A percentile compares a stretch with the other conserved stretches of the same genome.
Conservation (phyloP, 352 stramenopile genomes). For the Hyaloperonospora brassicae region DNA sequence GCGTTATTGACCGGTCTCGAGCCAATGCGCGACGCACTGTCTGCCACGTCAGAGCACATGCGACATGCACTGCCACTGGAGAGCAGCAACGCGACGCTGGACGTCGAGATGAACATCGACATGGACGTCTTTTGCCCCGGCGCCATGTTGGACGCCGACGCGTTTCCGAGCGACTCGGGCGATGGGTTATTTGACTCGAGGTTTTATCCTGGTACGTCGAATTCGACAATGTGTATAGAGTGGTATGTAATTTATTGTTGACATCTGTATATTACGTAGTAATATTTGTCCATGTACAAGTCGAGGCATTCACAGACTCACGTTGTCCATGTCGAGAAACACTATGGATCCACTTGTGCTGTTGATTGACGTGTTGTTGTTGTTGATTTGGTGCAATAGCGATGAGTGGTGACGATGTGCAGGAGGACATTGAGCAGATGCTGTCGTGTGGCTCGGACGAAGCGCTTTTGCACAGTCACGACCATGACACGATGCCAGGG, state of each 20-base stretch:
- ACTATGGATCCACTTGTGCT: too few species aligned
- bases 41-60: constrained; percentile 12
- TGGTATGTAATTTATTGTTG: too few species aligned
- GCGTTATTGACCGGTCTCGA: constrained; percentile 13
- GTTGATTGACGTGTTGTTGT: too few species aligned
- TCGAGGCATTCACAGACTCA: too few species aligned
- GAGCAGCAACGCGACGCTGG: background rate
- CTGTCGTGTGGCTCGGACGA: constrained; percentile 39
- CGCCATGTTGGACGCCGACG: constrained; percentile 9
- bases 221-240: too few species aligned
- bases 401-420: constrained; percentile 20
- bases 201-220: too few species aligned
- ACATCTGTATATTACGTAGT: too few species aligned
- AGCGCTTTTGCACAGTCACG: constrained; percentile 22
- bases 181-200: too few species aligned
- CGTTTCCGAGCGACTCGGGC: constrained; percentile 29
- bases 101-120: too few species aligned
- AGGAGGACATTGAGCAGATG: constrained; percentile 61
- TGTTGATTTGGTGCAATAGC: constrained; percentile 13
- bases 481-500: constrained; percentile 20
- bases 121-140: too few species aligned
- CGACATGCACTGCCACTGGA: constrained; percentile 14
- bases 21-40: background rate
- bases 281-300: too few species aligned
- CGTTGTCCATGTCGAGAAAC: too few species aligned